These are phyloP conservation scores for Grammothele lineata DNA, from an alignment of 768 basidiomycete genomes.

Conservation along the genomic window DNA sequence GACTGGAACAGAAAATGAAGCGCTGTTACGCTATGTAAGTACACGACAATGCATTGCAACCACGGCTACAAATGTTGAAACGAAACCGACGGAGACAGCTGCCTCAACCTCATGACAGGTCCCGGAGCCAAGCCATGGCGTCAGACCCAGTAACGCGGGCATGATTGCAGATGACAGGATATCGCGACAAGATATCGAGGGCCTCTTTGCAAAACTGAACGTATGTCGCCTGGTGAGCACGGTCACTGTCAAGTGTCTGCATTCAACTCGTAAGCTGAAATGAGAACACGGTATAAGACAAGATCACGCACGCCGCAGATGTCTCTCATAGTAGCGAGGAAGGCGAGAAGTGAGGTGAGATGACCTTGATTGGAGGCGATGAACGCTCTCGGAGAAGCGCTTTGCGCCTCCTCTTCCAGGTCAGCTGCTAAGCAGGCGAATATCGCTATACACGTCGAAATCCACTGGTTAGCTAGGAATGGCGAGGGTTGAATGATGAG, in stretches of 20 bases:
- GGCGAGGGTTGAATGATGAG: not conserved
- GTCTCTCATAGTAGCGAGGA: conserved; percentile 49
- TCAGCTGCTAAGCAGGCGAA: not conserved
- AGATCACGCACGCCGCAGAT: conserved; percentile 37
- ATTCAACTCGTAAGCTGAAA: no score
- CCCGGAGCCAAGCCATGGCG: conserved; percentile 5
- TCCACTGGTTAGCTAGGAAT: no score
- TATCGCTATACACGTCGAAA: not conserved
- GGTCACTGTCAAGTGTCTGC: no score
- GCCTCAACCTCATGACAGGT: conserved; percentile 2
- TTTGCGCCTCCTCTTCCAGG: not conserved
- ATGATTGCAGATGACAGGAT: conserved; percentile 7
- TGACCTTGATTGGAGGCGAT: conserved; percentile 42
- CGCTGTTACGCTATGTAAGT: no score
- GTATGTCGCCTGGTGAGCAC: conserved; percentile 5
- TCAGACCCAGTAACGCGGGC: no score
- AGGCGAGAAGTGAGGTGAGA: conserved; percentile 36
- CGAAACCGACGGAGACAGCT: no score
- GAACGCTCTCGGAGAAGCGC: not conserved
- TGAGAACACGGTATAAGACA: no score
- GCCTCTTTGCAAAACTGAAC: conserved; percentile 10
- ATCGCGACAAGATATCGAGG: conserved; percentile 3
- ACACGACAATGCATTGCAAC: no score
- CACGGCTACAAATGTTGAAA: no score
- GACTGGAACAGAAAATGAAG: no score